phyloP scores from a whole-genome alignment of 73 alveolate species.

The Durusdinium trenchii region DNA sequence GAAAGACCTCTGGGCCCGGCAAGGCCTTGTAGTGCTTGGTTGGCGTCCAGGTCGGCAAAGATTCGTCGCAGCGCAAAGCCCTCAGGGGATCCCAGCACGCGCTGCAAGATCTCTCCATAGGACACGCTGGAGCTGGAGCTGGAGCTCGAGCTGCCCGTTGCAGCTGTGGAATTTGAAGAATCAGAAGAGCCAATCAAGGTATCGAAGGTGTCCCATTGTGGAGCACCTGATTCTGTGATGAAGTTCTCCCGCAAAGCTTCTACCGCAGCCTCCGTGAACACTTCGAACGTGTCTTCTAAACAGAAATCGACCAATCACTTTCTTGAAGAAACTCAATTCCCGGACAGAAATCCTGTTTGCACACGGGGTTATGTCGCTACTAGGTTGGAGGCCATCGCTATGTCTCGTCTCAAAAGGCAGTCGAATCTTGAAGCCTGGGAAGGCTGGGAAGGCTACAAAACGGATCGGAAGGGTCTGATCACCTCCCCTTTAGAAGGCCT shows the following conservation, averaged over 20 bases:
- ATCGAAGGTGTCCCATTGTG: constrained; percentile 72
- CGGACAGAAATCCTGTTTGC: no score
- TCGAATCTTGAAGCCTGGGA: no score
- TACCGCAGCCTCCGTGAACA: constrained; percentile 33
- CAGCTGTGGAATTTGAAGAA: background rate
- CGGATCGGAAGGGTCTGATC: no score
- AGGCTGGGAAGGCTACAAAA: no score
- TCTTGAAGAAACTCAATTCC: no score
- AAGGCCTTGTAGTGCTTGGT: constrained; percentile 28
- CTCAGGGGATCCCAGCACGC: constrained; percentile 58
- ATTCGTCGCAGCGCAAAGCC: constrained; percentile 68
- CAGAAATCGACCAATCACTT: no score
- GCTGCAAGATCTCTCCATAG: constrained; percentile 7
- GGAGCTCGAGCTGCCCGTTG: background rate
- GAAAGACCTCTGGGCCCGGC: constrained; percentile 12
- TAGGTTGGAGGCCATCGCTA: no score
- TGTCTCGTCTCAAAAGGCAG: no score
- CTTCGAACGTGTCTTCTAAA: no score
- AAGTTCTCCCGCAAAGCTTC: constrained; percentile 81
- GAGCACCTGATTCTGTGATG: constrained; percentile 65
- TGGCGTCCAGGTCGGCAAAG: constrained; percentile 49
- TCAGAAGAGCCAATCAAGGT: constrained; percentile 6
- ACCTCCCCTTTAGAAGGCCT: no score
- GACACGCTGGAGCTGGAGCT: background rate
- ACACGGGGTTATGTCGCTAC: no score